Base-by-base conservation (phyloP, 805 yeast genomes). In the Tetrapisispora arboricola region DNA sequence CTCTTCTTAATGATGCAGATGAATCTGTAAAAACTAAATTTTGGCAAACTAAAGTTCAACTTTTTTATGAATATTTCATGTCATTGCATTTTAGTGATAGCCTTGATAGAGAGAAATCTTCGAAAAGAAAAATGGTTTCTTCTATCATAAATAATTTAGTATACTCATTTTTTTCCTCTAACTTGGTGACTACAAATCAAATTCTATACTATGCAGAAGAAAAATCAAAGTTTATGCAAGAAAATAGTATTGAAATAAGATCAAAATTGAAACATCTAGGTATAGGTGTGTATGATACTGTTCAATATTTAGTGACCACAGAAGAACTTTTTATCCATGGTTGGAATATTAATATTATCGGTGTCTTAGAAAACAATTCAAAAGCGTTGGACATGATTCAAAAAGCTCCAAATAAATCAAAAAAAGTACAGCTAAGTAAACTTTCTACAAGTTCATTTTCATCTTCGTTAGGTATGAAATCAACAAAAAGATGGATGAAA, bases 21-120 rank as follows among this genome's bases (percentile, higher is more conserved):
- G 42, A 56, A 32, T 57, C 61, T 0, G 63, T 70, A 28, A 69
- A 73, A 29, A 71, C 72, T 32, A 76, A 76, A 40, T 84, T 90
- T 53, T 90, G 96, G 96, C 74, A 75, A 37, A 68, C 66, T 32
- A 79, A 80, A 37, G 78, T 87, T 0, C 96, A 88, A 61, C 77
- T 78, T 21, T 85, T 88, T 53, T 74, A 80, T 53, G 94, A 87
- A 55, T 73, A 80, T 42, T 79, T 90, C 63, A 81, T 84, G 58
- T 63, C 70, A 17, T 76, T 84, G 57, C 75, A 76, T 34, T 75
- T 90, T 36, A 77, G 86, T 45, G 74, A 78, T 42, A 73, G 88
- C 20, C 73, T 75, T 29, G 95, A 84, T 49, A 67, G 95, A 25
- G 80, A 77, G 12, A 86, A 82, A 45, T 65, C 74, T n/a, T 75